Evolutionary conservation across 2,329 filamentous ascomycete species (phyloP).

Genomic region (Verticillium dahliae): DNA sequence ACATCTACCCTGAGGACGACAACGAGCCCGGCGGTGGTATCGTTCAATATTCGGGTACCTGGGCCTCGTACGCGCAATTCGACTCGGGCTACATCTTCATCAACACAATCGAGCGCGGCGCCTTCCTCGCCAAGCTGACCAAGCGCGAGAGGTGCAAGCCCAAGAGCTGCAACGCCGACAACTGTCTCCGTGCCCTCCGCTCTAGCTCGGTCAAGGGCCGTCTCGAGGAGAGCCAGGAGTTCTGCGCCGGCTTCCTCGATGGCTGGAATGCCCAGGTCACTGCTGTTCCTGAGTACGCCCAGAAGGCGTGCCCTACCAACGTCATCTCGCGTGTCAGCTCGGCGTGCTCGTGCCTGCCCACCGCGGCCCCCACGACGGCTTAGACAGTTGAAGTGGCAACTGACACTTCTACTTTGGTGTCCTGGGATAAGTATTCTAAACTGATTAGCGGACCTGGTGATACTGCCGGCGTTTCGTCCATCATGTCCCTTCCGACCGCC

Average conservation of each 20-base stretch:
- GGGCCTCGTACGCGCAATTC: conserved; percentile 43
- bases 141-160: conserved; percentile 11
- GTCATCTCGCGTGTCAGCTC: conserved; percentile 14
- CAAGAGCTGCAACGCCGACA: conserved; percentile 24
- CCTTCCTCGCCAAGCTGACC: conserved; percentile 36
- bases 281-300: conserved; percentile 13
- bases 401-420: no score
- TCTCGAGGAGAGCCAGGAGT: conserved; percentile 23
- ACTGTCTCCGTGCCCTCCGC: conserved; percentile 28
- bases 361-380: conserved; percentile 6
- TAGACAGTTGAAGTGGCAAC: not conserved
- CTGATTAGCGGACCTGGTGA: no score
- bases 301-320: conserved; percentile 13
- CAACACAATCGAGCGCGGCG: conserved; percentile 45
- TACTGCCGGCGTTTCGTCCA: no score
- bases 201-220: conserved; percentile 24
- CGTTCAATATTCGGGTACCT: conserved; percentile 34
- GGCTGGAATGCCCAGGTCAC: conserved; percentile 11
- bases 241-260: conserved; percentile 19
- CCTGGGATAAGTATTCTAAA: no score
- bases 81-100: conserved; percentile 41
- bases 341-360: conserved; percentile 16
- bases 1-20: conserved; percentile 45
- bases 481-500: not conserved
- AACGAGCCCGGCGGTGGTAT: conserved; percentile 24